Evolutionary conservation across 2,329 filamentous ascomycete species (phyloP).

Genomic region (Fusarium protoensiforme): DNA sequence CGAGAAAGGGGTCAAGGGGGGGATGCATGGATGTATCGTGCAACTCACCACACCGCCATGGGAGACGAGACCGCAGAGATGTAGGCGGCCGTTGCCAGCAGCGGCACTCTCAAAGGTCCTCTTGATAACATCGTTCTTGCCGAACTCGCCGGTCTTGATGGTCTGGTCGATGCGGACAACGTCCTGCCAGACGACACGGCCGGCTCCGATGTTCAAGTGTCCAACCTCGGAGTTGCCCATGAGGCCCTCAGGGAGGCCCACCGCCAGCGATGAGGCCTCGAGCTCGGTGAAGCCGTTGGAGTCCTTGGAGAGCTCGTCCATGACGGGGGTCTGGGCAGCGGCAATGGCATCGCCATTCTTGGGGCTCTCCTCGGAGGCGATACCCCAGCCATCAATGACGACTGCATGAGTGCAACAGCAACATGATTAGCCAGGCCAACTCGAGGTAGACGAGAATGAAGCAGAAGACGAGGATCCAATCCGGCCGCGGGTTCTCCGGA

Average conservation of each 20-base stretch:
- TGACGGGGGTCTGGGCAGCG: conserved; percentile 90
- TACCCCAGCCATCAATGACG: conserved; percentile 99
- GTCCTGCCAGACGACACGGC: conserved; percentile 98
- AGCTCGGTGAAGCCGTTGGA: conserved; percentile 90
- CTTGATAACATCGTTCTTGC: conserved; percentile 81
- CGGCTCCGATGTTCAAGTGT: conserved; percentile 97
- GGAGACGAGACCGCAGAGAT: conserved; percentile 91
- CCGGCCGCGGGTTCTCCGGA: conserved; percentile 34
- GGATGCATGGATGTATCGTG: neutral
- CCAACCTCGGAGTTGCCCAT: conserved; percentile 99
- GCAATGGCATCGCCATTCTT: conserved; percentile 95
- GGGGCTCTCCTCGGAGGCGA: conserved; percentile 82
- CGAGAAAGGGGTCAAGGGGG: neutral
- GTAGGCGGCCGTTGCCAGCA: conserved; percentile 89
- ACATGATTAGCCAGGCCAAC: conserved; percentile 68
- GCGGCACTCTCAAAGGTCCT: conserved; percentile 82
- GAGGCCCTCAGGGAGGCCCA: conserved; percentile 93
- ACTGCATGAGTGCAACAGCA: conserved; percentile 70
- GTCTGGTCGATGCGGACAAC: conserved; percentile 95
- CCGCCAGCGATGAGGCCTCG: conserved; percentile 94
- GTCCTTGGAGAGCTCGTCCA: conserved; percentile 90
- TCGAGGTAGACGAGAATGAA: conserved; percentile 68
- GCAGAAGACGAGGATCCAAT: conserved; percentile 58
- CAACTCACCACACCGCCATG: conserved; percentile 86
- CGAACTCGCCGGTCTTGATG: conserved; percentile 85